Evolutionary conservation across 768 basidiomycete species (phyloP), one percentile per base, ranked within the genome.

Genomic region (Phanerochaete sordida): DNA sequence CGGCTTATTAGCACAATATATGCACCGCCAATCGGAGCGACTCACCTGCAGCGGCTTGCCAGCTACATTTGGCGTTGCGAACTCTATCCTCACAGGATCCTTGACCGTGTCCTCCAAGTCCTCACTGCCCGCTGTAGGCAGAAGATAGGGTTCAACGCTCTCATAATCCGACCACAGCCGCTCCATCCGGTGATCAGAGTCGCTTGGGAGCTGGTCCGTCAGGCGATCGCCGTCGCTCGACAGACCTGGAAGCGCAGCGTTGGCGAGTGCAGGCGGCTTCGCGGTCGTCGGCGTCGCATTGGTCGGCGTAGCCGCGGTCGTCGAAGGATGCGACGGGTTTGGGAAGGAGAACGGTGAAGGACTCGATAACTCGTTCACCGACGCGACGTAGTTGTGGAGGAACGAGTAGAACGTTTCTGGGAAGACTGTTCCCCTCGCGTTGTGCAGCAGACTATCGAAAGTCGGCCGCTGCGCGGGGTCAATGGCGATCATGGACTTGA

Each of bases 321-420:
- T 64, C 6, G 74, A 64, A 3, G 70, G 64, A 19, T 62, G 64
- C 16, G 62, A 53, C 8, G 60, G 37, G 28, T 57, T 43, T n/a
- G 70, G 55, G 33, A 62, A 53, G 5, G 68, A 62, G 59, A 82
- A 81, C 1, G 83, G 77, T 0, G 80, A 72, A 1, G 77, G 72
- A 16, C 79, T 67, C 1, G 85, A 77, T 13, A 85, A 76, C 62
- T 93, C 90, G 70, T 90, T 90, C 65, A 92, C 78, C 1, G 92
- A 87, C 2, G 87, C 82, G 58, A 92, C 83, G 65, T 97, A 98
- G 65, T 90, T 91, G 70, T 95, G 91, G 11, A 98, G 80, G 75
- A 96, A 98, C 2, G 93, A 90, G 74, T 97, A 98, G 73, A 98
- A 98, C 30, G 85, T 86, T 66, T 95, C 93, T 0, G 96, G 95